phyloP scores from a whole-genome alignment of 2,329 filamentous ascomycete species.

The Ophiognomonia clavigignenti-juglandacearum region DNA sequence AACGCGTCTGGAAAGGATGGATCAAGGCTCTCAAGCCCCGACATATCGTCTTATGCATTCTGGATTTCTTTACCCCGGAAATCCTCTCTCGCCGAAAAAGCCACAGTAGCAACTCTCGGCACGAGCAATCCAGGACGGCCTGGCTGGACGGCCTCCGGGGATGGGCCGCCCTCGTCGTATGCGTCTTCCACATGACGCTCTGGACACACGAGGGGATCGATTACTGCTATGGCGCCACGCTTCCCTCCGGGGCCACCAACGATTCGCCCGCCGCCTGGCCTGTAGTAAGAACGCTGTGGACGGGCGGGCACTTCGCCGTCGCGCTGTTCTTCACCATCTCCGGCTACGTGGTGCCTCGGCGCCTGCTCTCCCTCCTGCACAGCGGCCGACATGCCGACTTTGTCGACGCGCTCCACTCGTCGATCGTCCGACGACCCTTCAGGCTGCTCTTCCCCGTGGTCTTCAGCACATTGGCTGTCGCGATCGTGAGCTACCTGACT shows the following conservation, averaged over 20 bases:
- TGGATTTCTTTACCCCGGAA: constrained; percentile 3
- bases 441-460: constrained; percentile 5
- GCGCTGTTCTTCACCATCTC: constrained; percentile 8
- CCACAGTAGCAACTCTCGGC: not conserved
- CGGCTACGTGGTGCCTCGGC: constrained; percentile 20
- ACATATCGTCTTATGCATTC: not conserved
- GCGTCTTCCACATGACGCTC: constrained; percentile 5
- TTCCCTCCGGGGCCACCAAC: constrained; percentile 2
- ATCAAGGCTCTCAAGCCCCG: not conserved
- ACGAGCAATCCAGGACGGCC: not conserved
- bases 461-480: not conserved
- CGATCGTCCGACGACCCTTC: constrained; percentile 2
- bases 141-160: constrained; percentile 10
- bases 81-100: constrained; percentile 1
- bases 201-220: constrained; percentile 9
- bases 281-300: constrained; percentile 1
- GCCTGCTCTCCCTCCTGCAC: constrained; percentile 7
- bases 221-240: constrained; percentile 4
- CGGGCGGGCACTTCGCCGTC: constrained; percentile 7
- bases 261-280: constrained; percentile 3
- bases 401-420: constrained; percentile 1
- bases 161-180: constrained; percentile 7
- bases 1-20: not conserved
- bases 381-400: constrained; percentile 1
- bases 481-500: constrained; percentile 1